Percentiles rank a stretch among this genome's conserved stretches.
phyloP scores from a whole-genome alignment of 768 basidiomycete species.

The Amanita muscaria region DNA sequence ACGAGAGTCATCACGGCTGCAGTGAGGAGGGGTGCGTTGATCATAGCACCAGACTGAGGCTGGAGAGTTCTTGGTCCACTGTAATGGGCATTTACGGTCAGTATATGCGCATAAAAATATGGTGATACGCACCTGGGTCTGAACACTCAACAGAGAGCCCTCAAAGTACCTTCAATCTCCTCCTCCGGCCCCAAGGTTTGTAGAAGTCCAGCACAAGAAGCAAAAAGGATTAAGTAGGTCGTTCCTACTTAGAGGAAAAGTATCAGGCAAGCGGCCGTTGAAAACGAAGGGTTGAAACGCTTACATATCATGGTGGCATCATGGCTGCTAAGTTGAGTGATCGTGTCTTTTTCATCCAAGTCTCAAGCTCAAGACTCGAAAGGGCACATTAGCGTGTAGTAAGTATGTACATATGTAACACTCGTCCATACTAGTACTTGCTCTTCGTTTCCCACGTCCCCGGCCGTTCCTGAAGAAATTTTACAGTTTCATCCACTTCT shows the following conservation, averaged over 20 bases:
- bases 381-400: too few relatives aligned
- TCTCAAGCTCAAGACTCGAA: slow-evolving; percentile 11
- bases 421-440: too few relatives aligned
- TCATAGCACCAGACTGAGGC: slow-evolving; percentile 30
- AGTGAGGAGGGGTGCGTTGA: slow-evolving; percentile 20
- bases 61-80: slow-evolving; percentile 34
- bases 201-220: too few relatives aligned
- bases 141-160: slow-evolving; percentile 28
- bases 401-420: too few relatives aligned
- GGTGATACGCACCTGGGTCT: slow-evolving; percentile 19
- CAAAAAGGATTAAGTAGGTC: too few relatives aligned
- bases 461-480: too few relatives aligned
- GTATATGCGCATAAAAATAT: not conserved
- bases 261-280: not conserved
- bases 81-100: not conserved
- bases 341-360: slow-evolving; percentile 18
- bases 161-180: slow-evolving; percentile 30
- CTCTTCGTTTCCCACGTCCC: too few relatives aligned
- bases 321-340: slow-evolving; percentile 26
- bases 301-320: slow-evolving; percentile 31
- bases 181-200: too few relatives aligned
- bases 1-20: slow-evolving; percentile 16
- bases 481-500: too few relatives aligned
- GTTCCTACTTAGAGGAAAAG: slow-evolving; percentile 22
- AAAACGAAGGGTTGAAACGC: slow-evolving; percentile 8